Evolutionary conservation across 2,329 filamentous ascomycete genomes (phyloP), one percentile per base, ranked within the genome.

Genomic region (Amesomyces nigricolor): DNA sequence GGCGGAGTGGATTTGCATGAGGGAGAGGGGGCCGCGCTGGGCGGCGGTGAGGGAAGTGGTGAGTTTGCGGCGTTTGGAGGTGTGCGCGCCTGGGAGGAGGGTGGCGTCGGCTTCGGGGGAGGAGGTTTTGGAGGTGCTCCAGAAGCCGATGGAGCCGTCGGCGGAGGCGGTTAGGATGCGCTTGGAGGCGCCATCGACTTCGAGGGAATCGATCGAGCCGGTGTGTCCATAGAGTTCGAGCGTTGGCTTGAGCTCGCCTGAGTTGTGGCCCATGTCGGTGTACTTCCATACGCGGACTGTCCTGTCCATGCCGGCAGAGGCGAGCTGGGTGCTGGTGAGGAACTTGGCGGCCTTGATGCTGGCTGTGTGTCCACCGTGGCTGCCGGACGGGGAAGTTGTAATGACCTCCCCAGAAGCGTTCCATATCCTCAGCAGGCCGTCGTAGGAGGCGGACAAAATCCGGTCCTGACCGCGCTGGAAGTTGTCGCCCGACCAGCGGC

Each of bases 251-350:
- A 95, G 76, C 9, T 76, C 76, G 57, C 78, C 80, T 2, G 82
- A 77, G 29, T 80, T 75, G 66, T 82, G 80, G 13, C 79, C 76
- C 9, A 77, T 74, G 65, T 94, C 88, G 44, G 78, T 75, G 72
- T 95, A 96, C 69, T 91, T 91, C 91, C 92, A 99, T 61, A 97
- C 73, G 44, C 91, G 82, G 40, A 99, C 80, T 2, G 89, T 91
- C 58, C 89, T 82, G 72, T 97, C 94, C 61, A 95, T 76, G 13
- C 90, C 87, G 1, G 88, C 85, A 1, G 91, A 95, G 4, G 85
- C 91, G 65, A 97, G 77, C 71, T 91, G 86, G 51, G 80, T 83
- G 4, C 86, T 78, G 2, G 88, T 88, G 47, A 96, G 71, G 75
- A 94, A 97, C 65, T 85, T 89, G 30, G 87, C 89, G n/a, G 86